A percentile compares a stretch with the other conserved stretches of the same genome.
Evolutionary conservation across 495 filamentous ascomycete species (phyloP).

Genomic region (Penicillium coffeae): DNA sequence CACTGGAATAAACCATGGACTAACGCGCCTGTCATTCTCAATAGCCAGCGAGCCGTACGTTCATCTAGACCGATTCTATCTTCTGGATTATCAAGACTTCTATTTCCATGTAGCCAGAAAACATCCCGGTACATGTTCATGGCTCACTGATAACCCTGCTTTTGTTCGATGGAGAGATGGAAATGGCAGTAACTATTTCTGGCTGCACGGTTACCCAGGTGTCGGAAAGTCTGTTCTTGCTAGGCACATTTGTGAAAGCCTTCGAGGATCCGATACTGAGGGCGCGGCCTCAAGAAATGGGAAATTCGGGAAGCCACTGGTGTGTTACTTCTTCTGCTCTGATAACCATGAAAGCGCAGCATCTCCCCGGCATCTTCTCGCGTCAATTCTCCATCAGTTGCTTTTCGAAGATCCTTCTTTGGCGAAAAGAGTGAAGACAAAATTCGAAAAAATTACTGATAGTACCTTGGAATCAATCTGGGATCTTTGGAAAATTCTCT

Average conservation of each 20-base stretch:
- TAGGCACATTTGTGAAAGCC: neutral
- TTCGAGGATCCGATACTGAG: neutral
- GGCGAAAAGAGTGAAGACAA: neutral
- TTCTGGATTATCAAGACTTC: neutral
- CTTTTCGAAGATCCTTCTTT: neutral
- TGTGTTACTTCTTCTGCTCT: neutral
- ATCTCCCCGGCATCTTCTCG: neutral
- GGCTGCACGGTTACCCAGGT: neutral
- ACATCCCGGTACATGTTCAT: neutral
- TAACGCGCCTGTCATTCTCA: neutral
- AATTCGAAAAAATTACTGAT: neutral
- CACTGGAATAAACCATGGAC: neutral
- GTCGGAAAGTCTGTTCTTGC: slow-evolving; percentile 1
- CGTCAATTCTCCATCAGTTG: neutral
- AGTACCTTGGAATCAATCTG: neutral
- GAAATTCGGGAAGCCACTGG: neutral
- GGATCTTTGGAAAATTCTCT: neutral
- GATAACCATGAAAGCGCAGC: neutral
- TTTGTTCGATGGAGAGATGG: neutral
- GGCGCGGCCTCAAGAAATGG: neutral
- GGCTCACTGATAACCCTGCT: neutral
- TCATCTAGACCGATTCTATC: neutral
- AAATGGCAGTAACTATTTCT: neutral
- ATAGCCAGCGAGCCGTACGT: neutral
- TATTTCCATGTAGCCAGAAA: neutral